Evolutionary conservation across 352 stramenopile genomes (phyloP).

Genomic region (Aphanomyces cochlioides): DNA sequence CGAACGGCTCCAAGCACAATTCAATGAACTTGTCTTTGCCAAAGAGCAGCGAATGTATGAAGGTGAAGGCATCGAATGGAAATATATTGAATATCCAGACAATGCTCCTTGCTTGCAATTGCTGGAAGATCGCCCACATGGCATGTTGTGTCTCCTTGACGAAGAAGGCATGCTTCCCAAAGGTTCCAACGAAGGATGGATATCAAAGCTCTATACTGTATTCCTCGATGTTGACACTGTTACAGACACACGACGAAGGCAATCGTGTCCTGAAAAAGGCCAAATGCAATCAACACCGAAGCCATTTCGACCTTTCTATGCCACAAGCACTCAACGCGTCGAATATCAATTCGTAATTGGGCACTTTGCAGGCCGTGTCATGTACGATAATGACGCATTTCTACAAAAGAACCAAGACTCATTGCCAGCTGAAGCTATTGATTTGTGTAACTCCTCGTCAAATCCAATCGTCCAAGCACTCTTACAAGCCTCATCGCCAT

Average conservation of each 20-base stretch:
- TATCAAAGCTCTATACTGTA: constrained; percentile 79
- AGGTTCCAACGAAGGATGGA: constrained; percentile 71
- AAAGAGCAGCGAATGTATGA: constrained; percentile 82
- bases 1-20: constrained; percentile 78
- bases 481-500: constrained; percentile 34
- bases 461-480: constrained; percentile 67
- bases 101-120: constrained; percentile 76
- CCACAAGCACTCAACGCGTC: constrained; percentile 80
- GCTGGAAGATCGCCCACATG: constrained; percentile 77
- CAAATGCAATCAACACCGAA: constrained; percentile 37
- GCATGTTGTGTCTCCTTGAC: constrained; percentile 76
- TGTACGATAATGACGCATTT: constrained; percentile 76
- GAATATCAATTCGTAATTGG: constrained; percentile 78
- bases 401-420: constrained; percentile 85
- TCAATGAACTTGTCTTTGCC: constrained; percentile 87
- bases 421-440: constrained; percentile 58
- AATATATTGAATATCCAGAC: constrained; percentile 70
- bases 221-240: constrained; percentile 42
- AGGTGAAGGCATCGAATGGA: constrained; percentile 82
- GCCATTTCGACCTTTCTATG: constrained; percentile 53
- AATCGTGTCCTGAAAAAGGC: constrained; percentile 41
- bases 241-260: constrained; percentile 35
- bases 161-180: constrained; percentile 83
- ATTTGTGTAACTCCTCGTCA: constrained; percentile 49
- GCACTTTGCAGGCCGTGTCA: constrained; percentile 76